Evolutionary conservation across 2,329 filamentous ascomycete species (phyloP).

Genomic region (Delphinella strobiligena): DNA sequence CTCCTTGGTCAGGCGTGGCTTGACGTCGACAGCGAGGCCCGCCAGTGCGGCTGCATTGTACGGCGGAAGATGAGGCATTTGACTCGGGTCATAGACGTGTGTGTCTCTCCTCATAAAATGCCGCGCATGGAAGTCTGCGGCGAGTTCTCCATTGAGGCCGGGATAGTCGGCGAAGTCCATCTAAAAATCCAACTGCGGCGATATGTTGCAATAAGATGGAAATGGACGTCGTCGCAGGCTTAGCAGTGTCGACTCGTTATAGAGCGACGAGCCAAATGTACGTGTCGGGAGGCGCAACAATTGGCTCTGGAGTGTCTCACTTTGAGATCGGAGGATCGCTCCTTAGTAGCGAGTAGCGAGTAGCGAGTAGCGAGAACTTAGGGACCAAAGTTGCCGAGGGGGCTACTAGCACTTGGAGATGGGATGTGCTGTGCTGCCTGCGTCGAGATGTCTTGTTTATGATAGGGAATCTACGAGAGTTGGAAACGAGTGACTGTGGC

Average conservation of each 20-base stretch:
- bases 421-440: too few species aligned
- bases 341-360: background rate
- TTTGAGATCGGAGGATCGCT: background rate
- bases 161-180: slow-evolving; percentile 12
- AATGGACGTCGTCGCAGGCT: too few species aligned
- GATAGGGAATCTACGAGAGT: too few species aligned
- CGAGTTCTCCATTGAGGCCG: slow-evolving; percentile 10
- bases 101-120: slow-evolving; percentile 10
- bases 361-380: too few species aligned
- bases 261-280: background rate
- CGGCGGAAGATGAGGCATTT: slow-evolving; percentile 6
- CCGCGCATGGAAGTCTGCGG: slow-evolving; percentile 10
- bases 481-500: background rate
- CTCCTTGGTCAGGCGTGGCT: slow-evolving; percentile 40
- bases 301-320: background rate
- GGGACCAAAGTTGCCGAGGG: too few species aligned
- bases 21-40: slow-evolving; percentile 27
- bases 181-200: too few species aligned
- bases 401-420: too few species aligned
- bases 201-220: too few species aligned
- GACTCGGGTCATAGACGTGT: slow-evolving; percentile 4
- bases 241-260: background rate
- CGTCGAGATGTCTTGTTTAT: too few species aligned
- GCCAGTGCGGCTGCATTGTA: slow-evolving; percentile 16
- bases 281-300: background rate